Evolutionary conservation across 371 early-diverging fungal species (phyloP), one percentile per base, ranked within the genome.

Genomic region (Mucor plumbeus): DNA sequence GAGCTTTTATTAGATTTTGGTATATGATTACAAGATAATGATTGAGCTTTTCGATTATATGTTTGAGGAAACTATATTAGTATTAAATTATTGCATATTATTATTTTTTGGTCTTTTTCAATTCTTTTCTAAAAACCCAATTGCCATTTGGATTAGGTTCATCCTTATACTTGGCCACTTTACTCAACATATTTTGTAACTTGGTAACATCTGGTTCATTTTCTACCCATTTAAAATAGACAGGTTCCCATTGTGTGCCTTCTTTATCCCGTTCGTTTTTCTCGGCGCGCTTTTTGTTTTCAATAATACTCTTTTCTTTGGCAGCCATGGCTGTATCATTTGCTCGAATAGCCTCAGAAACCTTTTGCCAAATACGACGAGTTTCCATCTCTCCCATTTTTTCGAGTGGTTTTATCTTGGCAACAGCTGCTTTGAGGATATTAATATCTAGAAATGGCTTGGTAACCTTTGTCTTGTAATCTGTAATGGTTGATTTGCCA

Each of bases 361-460:
- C 92, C 60, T 80, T 79, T 61, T 83, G 75, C 94, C 94, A 93
- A 13, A 94, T 79, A 14, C 78, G 78, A 48, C 87, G 86, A 31
- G 88, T 85, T 67, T 94, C 93, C 64, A 88, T 71, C 14, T 81
- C 87, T 1, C 75, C 79, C 78, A 89, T 86, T 57, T 87, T 80
- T 15, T 78, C 77, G 1, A 87, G 14, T 5, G 85, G 85, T 62
- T 75, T 73, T 35, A 75, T 67, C 0, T 70, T 50, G 62, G 71
- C 69, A 0, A 65, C 14, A 3, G 86, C 81, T 1, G 79, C 70
- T 58, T 58, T 65, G 5, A 76, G 40, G 11, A 64, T 56, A 10
- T 68, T 69, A 11, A 87, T 86, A 64, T 93, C 91, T 71, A 90
- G 80, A 68, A 92, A 83, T 6, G 79, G 74, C 11, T 62, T 39